Evolutionary conservation across 257 asterid species (phyloP).

Genomic region (Fraxinus anomala): DNA sequence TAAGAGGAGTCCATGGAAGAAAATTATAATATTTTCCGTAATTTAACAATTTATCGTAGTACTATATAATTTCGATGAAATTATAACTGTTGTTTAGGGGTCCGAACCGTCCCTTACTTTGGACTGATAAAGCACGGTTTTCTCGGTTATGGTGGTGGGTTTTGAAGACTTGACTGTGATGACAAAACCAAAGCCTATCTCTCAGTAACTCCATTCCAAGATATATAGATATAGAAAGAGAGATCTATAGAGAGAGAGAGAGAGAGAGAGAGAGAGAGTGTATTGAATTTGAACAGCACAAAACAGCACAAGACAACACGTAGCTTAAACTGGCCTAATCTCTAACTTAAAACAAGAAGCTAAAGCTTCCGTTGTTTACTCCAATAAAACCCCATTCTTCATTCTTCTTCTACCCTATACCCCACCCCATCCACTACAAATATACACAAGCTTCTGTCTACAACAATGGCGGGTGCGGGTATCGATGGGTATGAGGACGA

Average conservation of each 20-base stretch:
- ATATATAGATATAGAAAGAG: neutral
- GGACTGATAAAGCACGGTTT: constrained; percentile 49
- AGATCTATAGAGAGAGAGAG: constrained; percentile 5
- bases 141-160: constrained; percentile 43
- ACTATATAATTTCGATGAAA: too few species aligned
- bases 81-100: too few species aligned
- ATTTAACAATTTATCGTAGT: too few species aligned
- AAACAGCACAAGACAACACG: neutral
- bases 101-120: constrained; percentile 20
- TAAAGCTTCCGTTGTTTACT: constrained; percentile 48
- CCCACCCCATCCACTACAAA: too few species aligned
- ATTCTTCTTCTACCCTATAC: too few species aligned
- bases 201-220: constrained; percentile 20
- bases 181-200: constrained; percentile 58
- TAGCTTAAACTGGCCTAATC: constrained; percentile 28
- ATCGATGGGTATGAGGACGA: constrained; percentile 43
- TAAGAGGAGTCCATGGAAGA: too few species aligned
- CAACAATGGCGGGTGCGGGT: constrained; percentile 43
- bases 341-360: neutral
- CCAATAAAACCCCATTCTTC: constrained; percentile 11
- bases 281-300: too few species aligned
- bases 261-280: neutral
- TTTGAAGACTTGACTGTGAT: constrained; percentile 59
- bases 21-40: too few species aligned
- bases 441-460: too few species aligned